These are phyloP conservation scores for Pelargonium myrrhifolium DNA, from an alignment of 441 rosid species.

Conservation along the genomic window DNA sequence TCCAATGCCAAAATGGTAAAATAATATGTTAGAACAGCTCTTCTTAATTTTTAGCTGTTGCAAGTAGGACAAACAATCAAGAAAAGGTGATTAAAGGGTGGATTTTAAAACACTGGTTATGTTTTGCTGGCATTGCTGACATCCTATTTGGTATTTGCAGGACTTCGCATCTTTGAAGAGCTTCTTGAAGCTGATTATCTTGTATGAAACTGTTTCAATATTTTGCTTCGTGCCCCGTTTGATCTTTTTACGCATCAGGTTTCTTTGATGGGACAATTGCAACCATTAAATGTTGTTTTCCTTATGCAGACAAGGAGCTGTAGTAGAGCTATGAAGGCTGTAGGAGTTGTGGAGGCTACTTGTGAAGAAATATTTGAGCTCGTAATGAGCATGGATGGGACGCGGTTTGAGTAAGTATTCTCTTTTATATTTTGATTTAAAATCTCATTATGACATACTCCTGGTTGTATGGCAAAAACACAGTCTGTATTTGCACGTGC, in stretches of 20 bases:
- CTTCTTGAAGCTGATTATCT: constrained; percentile 98
- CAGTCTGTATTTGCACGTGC: neutral
- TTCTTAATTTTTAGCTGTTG: neutral
- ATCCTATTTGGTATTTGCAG: constrained; percentile 37
- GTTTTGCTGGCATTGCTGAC: constrained; percentile 16
- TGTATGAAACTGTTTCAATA: constrained; percentile 40
- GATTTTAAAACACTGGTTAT: constrained; percentile 4
- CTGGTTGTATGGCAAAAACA: neutral
- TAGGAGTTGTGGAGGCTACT: constrained; percentile 93
- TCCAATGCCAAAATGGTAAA: constrained; percentile 97
- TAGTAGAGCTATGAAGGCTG: constrained; percentile 99
- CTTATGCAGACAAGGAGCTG: constrained; percentile 94
- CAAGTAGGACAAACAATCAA: neutral
- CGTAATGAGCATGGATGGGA: constrained; percentile 99
- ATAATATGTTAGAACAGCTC: constrained; percentile 8
- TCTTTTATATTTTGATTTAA: constrained; percentile 12
- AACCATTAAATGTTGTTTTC: constrained; percentile 25
- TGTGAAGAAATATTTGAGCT: constrained; percentile 98
- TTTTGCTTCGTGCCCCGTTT: constrained; percentile 15
- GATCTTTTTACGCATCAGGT: constrained; percentile 19
- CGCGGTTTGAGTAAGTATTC: constrained; percentile 92
- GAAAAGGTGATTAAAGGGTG: neutral
- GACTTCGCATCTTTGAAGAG: constrained; percentile 99
- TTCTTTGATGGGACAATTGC: constrained; percentile 18
- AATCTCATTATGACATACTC: neutral